Conservation (phyloP, 2,329 filamentous ascomycete genomes). For the Exophiala phaeomuriformis region DNA sequence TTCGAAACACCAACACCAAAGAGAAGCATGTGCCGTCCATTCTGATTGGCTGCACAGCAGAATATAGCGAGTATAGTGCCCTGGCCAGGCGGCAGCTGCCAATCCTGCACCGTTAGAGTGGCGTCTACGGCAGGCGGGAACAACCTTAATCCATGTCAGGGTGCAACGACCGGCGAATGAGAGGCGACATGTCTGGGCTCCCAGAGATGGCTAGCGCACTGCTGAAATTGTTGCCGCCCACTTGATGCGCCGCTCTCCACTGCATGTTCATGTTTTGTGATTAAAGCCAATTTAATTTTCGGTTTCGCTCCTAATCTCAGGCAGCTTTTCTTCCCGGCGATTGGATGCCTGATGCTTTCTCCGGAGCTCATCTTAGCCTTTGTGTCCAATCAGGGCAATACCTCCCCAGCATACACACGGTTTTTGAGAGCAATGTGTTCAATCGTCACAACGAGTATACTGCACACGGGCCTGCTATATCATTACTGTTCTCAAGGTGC, state of each 20-base stretch:
- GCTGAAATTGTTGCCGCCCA: background rate
- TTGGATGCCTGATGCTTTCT: background rate
- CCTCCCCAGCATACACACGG: too few species aligned
- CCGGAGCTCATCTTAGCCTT: too few species aligned
- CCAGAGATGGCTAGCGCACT: too few species aligned
- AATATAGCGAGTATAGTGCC: background rate
- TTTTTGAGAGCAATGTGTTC: too few species aligned
- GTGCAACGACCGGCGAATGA: background rate
- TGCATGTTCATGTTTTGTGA: background rate
- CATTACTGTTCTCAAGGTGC: too few species aligned
- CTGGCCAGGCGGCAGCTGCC: background rate
- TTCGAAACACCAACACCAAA: too few species aligned
- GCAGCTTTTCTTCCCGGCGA: background rate
- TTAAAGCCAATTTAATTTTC: background rate
- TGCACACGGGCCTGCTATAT: too few species aligned
- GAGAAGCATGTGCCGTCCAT: background rate
- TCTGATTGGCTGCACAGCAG: background rate
- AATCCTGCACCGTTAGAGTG: background rate
- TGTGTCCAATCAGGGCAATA: too few species aligned
- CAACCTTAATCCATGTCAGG: constrained; percentile 7
- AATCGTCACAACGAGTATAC: too few species aligned
- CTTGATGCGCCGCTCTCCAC: background rate
- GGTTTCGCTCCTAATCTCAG: too few species aligned
- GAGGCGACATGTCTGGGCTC: background rate
- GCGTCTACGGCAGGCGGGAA: constrained; percentile 3